Base-by-base conservation (phyloP, 495 filamentous ascomycete genomes). In the Extremus antarcticus region DNA sequence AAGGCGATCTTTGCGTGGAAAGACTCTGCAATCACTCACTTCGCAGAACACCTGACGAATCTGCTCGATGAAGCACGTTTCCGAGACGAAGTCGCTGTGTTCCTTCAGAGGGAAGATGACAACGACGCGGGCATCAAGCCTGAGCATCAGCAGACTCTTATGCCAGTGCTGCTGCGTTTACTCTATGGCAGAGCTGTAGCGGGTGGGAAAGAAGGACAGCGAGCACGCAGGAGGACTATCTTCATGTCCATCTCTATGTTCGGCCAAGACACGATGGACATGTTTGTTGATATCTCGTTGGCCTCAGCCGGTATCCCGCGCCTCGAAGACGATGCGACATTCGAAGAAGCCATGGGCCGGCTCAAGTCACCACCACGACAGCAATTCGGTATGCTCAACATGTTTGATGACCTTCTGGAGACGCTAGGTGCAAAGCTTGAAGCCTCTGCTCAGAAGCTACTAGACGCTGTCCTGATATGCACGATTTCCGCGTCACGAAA, bases 1-100 rank as follows among this genome's bases (percentile, higher is more conserved):
- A 90, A 88, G 63, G 88, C 85, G 25, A 78, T 99, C 20, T 76
- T 92, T 43, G 80, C 89, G 0, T 97, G 92, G 91, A 96, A 95
- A 66, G 75, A 78, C 35, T 73, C 84, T 1, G 79, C 75, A 17
- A 74, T 99, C 47, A 76, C 75, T 45, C 81, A 82, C 2, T 97
- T 95, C 63, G 79, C 90, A 57, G 90, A 95, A 60, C 86, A 89
- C 57, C 74, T 99, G 8, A 77, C 87, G 38, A 92, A 91, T 58
- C 75, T 99, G 3, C 75, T 97, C 15, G 94, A 99, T 60, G 92
- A 97, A 56, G 79, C 87, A 2, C 76, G 86, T 43, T 96, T 97
- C 71, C 84, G 87, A 62, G 94, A 97, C 63, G 89, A 96, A 68
- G 78, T 97, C 15, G 79, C 88, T 0, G 80, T 89, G 1, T 85